These are phyloP conservation scores for Voacanga thouarsii DNA, from an alignment of 257 asterid species.

Conservation along the genomic window DNA sequence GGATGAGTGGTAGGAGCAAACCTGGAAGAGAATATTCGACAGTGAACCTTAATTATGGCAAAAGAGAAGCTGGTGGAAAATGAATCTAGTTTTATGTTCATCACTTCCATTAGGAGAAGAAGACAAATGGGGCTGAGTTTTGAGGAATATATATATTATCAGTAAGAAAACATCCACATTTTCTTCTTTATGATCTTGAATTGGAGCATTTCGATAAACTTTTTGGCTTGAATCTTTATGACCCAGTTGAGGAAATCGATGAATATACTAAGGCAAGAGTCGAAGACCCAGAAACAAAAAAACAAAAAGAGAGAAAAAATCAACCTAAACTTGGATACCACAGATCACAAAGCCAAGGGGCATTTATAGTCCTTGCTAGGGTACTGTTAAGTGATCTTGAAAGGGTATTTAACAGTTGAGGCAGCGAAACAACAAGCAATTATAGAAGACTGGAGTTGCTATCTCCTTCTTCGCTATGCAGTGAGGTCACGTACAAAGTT, in stretches of 20 bases:
- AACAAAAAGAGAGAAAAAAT: background rate
- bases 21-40: slow-evolving; percentile 69
- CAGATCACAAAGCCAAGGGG: background rate
- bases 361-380: background rate
- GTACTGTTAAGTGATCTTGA: background rate
- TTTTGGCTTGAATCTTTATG: slow-evolving; percentile 24
- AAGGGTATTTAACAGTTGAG: slow-evolving; percentile 13
- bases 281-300: slow-evolving; percentile 16
- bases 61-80: slow-evolving; percentile 30
- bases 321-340: background rate
- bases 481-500: slow-evolving; percentile 1
- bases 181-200: slow-evolving; percentile 47
- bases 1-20: slow-evolving; percentile 90
- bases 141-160: slow-evolving; percentile 18
- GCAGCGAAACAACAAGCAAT: slow-evolving; percentile 1
- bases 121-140: slow-evolving; percentile 19
- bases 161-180: slow-evolving; percentile 44
- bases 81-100: slow-evolving; percentile 35
- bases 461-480: background rate
- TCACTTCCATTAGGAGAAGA: slow-evolving; percentile 32
- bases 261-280: slow-evolving; percentile 21
- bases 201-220: slow-evolving; percentile 50
- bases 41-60: slow-evolving; percentile 38
- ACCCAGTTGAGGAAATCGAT: slow-evolving; percentile 29
- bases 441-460: background rate